These are phyloP conservation scores for Asclepias syriaca DNA, from an alignment of 257 asterid genomes.

Conservation along the genomic window DNA sequence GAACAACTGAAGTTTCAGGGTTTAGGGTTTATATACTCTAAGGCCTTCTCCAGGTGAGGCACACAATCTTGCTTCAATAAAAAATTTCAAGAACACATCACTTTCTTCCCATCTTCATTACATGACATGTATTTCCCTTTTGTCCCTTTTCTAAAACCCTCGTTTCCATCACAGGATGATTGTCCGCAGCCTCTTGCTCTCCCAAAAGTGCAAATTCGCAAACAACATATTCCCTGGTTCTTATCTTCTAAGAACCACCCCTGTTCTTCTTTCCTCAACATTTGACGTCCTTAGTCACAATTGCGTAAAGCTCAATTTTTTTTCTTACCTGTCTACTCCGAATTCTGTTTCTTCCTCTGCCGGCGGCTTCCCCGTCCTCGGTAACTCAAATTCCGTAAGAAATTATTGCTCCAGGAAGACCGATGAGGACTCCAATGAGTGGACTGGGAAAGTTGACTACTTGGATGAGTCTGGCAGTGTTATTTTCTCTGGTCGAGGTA, in stretches of 20 bases:
- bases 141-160: not conserved
- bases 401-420: slow-evolving; percentile 45
- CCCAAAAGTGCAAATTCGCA: slow-evolving; percentile 27
- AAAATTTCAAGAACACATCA: not conserved
- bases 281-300: slow-evolving; percentile 7
- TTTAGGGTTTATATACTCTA: not conserved
- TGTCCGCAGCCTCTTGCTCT: slow-evolving; percentile 30
- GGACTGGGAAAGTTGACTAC: slow-evolving; percentile 82
- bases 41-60: not conserved
- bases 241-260: slow-evolving; percentile 1
- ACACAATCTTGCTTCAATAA: not conserved
- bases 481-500: slow-evolving; percentile 82
- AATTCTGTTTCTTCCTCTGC: slow-evolving; percentile 1
- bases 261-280: not conserved
- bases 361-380: slow-evolving; percentile 13
- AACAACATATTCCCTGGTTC: slow-evolving; percentile 13
- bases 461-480: slow-evolving; percentile 85
- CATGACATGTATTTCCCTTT: not conserved
- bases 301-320: slow-evolving; percentile 19
- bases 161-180: slow-evolving; percentile 21
- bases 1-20: not conserved
- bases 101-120: not conserved
- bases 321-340: slow-evolving; percentile 11
- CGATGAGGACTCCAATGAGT: slow-evolving; percentile 38
- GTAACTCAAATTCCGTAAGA: slow-evolving; percentile 22